A percentile compares a stretch with the other conserved stretches of the same genome.
These are phyloP conservation scores for Spathaspora sp. DNA, from an alignment of 1,139 yeast genomes.

Conservation along the genomic window DNA sequence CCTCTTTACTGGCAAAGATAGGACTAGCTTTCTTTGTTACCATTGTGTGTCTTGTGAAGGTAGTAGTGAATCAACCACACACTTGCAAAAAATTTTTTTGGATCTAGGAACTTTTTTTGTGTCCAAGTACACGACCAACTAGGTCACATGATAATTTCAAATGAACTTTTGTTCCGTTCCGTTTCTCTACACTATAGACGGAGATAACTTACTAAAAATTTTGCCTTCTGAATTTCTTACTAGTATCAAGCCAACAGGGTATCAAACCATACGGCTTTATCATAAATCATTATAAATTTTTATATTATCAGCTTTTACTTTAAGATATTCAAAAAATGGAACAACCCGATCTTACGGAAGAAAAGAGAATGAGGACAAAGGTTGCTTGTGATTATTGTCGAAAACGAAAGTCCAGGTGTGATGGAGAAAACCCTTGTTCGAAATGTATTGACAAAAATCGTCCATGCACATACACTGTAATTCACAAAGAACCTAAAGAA, in stretches of 20 bases:
- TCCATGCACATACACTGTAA: slow-evolving; percentile 25
- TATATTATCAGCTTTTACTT: neutral
- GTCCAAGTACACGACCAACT: slow-evolving; percentile 1
- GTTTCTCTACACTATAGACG: neutral
- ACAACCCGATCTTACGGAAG: slow-evolving; percentile 6
- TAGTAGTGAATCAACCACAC: neutral
- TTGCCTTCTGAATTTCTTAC: neutral
- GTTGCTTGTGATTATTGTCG: slow-evolving; percentile 58
- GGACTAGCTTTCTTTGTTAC: slow-evolving; percentile 30
- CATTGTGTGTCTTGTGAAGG: slow-evolving; percentile 14
- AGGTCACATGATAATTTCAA: neutral
- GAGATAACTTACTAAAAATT: neutral
- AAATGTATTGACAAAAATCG: slow-evolving; percentile 35
- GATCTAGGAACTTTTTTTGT: neutral
- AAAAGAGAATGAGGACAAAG: slow-evolving; percentile 28
- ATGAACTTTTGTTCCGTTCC: neutral
- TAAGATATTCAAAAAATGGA: neutral
- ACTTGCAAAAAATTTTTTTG: neutral
- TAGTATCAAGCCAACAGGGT: neutral
- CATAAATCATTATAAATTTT: neutral
- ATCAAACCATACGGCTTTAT: neutral
- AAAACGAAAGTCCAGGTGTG: slow-evolving; percentile 49
- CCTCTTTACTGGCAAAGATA: slow-evolving; percentile 54
- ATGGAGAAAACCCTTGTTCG: slow-evolving; percentile 45
- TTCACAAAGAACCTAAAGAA: slow-evolving; percentile 17